Conservation (phyloP, 2,329 filamentous ascomycete genomes). For the Penicillium sclerotigenum region DNA sequence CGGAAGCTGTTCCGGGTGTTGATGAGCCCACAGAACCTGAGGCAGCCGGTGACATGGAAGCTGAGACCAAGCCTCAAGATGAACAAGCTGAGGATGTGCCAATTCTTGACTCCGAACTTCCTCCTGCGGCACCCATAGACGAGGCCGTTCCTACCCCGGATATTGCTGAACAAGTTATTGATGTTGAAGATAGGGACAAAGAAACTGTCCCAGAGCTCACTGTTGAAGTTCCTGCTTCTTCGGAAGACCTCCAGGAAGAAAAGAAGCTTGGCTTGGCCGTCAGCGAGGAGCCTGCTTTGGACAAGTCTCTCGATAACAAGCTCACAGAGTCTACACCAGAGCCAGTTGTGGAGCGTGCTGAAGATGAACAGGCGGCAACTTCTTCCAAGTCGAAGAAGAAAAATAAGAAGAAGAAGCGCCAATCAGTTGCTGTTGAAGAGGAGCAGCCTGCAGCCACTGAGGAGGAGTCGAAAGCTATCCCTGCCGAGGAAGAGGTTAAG, state of each 20-base stretch:
- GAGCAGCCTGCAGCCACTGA: conserved; percentile 1
- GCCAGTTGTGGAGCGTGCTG: not conserved
- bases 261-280: not conserved
- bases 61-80: not conserved
- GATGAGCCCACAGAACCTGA: not conserved
- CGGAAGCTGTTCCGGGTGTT: not conserved
- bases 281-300: not conserved
- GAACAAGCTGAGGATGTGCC: not conserved
- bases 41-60: not conserved
- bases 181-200: not conserved
- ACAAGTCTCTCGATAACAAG: conserved; percentile 3
- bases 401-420: conserved; percentile 24
- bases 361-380: not conserved
- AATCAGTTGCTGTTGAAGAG: conserved; percentile 9
- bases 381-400: conserved; percentile 19
- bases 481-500: not conserved
- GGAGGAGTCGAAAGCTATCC: not conserved
- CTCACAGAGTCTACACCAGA: not conserved
- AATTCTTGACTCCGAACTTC: not conserved
- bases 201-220: not conserved
- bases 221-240: not conserved
- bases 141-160: conserved; percentile 2
- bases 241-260: not conserved
- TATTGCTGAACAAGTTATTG: not conserved
- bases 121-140: not conserved